phyloP scores from a whole-genome alignment of 345 rosid genomes.

The Gossypium mustelinum region DNA sequence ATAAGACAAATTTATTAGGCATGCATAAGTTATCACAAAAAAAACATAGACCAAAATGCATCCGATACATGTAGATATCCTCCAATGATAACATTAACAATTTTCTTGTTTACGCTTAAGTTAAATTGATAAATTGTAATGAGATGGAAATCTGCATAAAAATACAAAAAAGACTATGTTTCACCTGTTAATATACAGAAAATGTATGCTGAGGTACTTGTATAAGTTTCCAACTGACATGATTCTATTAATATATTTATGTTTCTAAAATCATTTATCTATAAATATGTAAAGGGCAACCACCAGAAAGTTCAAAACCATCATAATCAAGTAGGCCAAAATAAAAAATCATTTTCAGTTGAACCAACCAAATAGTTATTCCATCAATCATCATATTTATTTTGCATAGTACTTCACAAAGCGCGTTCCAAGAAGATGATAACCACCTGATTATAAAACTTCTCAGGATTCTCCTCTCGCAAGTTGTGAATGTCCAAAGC shows the following conservation, averaged over 20 bases:
- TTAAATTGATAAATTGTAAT: not conserved
- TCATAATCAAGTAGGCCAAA: not conserved
- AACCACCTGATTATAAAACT: constrained; percentile 71
- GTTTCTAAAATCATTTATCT: not conserved
- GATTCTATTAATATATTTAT: not conserved
- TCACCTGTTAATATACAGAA: not conserved
- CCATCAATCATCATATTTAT: not conserved
- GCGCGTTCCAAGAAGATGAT: not conserved
- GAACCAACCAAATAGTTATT: not conserved
- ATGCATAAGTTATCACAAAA: not conserved
- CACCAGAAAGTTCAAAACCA: not conserved
- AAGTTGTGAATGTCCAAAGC: constrained; percentile 81
- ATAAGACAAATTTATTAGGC: not conserved
- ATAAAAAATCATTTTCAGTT: not conserved
- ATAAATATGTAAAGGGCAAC: not conserved
- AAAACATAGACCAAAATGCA: not conserved
- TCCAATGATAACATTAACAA: not conserved
- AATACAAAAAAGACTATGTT: not conserved
- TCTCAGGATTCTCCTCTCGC: constrained; percentile 84
- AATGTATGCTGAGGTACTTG: not conserved
- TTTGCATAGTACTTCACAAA: constrained; percentile 11
- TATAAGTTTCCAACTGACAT: not conserved
- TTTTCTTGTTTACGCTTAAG: not conserved
- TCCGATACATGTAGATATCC: not conserved
- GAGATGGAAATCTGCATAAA: not conserved